Percentiles rank a stretch among this genome's conserved stretches.
Conservation (phyloP, 345 rosid genomes). For the Eucalyptus pauciflora region DNA sequence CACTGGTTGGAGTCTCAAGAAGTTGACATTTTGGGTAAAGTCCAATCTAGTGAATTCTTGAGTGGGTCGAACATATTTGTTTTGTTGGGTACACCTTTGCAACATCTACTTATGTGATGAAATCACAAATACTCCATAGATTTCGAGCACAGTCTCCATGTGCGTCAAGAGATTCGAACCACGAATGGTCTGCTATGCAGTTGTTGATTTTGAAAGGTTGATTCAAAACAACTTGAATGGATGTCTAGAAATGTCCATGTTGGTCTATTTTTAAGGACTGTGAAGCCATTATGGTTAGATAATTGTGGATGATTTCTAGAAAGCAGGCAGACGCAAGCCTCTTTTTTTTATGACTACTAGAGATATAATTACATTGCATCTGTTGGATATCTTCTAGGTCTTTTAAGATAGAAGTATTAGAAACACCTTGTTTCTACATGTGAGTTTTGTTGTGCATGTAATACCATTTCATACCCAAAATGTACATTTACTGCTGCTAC, state of each 20-base stretch:
- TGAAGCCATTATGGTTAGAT: not conserved
- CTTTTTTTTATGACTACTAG: not conserved
- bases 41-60: not conserved
- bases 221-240: not conserved
- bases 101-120: not conserved
- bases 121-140: not conserved
- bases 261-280: not conserved
- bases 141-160: not conserved
- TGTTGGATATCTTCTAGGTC: not conserved
- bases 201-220: not conserved
- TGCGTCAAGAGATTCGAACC: not conserved
- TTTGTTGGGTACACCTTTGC: not conserved
- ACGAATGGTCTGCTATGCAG: not conserved
- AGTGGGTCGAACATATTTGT: not conserved
- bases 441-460: not conserved
- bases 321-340: not conserved
- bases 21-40: not conserved
- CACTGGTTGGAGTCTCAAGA: not conserved
- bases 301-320: not conserved
- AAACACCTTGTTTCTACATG: not conserved
- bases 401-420: not conserved
- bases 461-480: not conserved
- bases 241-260: not conserved
- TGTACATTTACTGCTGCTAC: not conserved
- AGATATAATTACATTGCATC: not conserved